Percentiles rank a stretch among this genome's conserved stretches.
Conservation (phyloP, 352 stramenopile species). For the Peronospora farinosa region DNA sequence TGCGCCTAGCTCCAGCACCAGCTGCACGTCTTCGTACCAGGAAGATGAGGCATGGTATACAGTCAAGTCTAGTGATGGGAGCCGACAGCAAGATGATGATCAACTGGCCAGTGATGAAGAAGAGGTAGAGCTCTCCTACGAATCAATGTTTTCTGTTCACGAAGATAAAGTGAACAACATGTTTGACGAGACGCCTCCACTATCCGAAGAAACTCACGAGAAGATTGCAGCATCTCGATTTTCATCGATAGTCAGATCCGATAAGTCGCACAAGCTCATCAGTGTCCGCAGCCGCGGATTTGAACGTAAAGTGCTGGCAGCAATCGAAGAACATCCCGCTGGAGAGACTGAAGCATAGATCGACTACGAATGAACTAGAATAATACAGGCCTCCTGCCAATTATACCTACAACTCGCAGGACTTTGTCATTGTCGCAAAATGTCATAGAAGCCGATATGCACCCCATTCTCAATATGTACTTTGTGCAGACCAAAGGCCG, state of each 20-base stretch:
- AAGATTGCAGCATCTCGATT: slow-evolving; percentile 5
- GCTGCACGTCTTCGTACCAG: slow-evolving; percentile 8
- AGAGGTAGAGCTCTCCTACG: slow-evolving; percentile 13
- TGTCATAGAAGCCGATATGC: no score
- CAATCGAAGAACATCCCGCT: slow-evolving; percentile 35
- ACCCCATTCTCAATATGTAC: no score
- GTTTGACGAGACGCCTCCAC: slow-evolving; percentile 7
- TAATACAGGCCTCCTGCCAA: no score
- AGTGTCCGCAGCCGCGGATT: slow-evolving; percentile 43
- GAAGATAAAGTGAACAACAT: slow-evolving; percentile 18
- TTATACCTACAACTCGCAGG: no score
- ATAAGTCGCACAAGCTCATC: slow-evolving; percentile 41
- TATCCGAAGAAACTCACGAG: slow-evolving; percentile 8
- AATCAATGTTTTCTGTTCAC: slow-evolving; percentile 19
- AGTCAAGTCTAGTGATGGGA: slow-evolving; percentile 24
- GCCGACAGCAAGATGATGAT: slow-evolving; percentile 10
- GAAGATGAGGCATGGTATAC: slow-evolving; percentile 26
- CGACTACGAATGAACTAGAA: neutral
- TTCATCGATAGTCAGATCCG: slow-evolving; percentile 5
- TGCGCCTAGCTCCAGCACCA: slow-evolving; percentile 12
- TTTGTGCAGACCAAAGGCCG: no score
- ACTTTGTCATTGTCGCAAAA: no score
- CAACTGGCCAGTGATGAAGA: slow-evolving; percentile 8
- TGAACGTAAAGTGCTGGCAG: slow-evolving; percentile 28
- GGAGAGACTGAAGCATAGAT: slow-evolving; percentile 27